Conservation (phyloP, 257 asterid species). For the Lithospermum erythrorhizon region DNA sequence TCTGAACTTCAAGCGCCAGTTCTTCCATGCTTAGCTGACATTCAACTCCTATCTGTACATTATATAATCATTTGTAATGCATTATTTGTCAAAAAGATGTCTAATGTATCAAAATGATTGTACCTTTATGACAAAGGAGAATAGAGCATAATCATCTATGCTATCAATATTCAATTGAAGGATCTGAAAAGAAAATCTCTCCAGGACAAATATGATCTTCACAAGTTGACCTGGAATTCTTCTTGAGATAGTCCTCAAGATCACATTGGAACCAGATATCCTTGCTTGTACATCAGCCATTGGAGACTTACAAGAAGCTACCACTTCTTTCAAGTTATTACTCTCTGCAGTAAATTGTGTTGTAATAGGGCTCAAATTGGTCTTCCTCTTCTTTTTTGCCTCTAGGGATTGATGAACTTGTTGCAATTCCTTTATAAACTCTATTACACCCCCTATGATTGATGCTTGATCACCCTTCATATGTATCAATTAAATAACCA, state of each 20-base stretch:
- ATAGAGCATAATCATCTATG: slow-evolving; percentile 88
- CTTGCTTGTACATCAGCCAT: slow-evolving; percentile 77
- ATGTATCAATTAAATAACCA: not conserved
- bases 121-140: slow-evolving; percentile 86
- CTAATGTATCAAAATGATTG: too few relatives aligned
- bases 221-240: slow-evolving; percentile 62
- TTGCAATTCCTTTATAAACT: slow-evolving; percentile 91
- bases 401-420: slow-evolving; percentile 68
- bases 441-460: slow-evolving; percentile 83
- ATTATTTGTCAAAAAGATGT: not conserved
- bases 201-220: slow-evolving; percentile 52
- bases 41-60: slow-evolving; percentile 71
- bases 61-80: too few relatives aligned
- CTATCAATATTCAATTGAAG: slow-evolving; percentile 81
- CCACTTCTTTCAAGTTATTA: slow-evolving; percentile 46
- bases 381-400: slow-evolving; percentile 60
- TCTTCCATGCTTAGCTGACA: slow-evolving; percentile 93
- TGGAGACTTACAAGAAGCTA: slow-evolving; percentile 74
- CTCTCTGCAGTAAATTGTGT: slow-evolving; percentile 21
- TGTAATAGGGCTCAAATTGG: slow-evolving; percentile 42
- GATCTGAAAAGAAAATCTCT: slow-evolving; percentile 58
- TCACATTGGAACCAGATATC: slow-evolving; percentile 67
- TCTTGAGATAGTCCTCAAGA: slow-evolving; percentile 54
- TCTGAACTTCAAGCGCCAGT: slow-evolving; percentile 69
- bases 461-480: slow-evolving; percentile 97